Percentiles rank a stretch among this genome's conserved stretches.
Evolutionary conservation across 2,329 filamentous ascomycete species (phyloP).

Genomic region (Sporothrix dimorphospora): DNA sequence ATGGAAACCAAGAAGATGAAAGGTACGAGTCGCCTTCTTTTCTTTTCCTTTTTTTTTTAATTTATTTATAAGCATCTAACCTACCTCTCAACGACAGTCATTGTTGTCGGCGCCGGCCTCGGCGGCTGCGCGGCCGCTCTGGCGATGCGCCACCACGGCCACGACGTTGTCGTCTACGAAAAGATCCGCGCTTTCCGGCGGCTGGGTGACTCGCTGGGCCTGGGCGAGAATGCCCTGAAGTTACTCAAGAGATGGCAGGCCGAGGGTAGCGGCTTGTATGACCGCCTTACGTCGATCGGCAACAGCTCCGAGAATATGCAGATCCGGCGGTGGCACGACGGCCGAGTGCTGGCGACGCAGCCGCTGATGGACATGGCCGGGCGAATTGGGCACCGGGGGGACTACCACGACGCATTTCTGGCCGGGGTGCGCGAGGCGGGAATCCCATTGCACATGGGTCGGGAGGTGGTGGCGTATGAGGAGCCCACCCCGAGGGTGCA

Average conservation of each 20-base stretch:
- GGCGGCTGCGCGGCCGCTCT: slow-evolving; percentile 54
- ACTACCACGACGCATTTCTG: slow-evolving; percentile 50
- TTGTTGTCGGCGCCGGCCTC: slow-evolving; percentile 54
- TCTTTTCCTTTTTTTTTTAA: background rate
- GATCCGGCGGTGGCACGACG: slow-evolving; percentile 52
- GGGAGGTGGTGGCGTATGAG: slow-evolving; percentile 45
- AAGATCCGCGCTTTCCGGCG: slow-evolving; percentile 48
- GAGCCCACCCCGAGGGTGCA: slow-evolving; percentile 36
- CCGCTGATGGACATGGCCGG: slow-evolving; percentile 56
- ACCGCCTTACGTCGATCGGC: slow-evolving; percentile 48
- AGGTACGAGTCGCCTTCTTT: background rate
- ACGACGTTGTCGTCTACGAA: slow-evolving; percentile 49
- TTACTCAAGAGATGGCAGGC: slow-evolving; percentile 51
- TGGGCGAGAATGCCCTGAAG: slow-evolving; percentile 52
- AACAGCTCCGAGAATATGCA: slow-evolving; percentile 53
- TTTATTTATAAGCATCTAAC: background rate
- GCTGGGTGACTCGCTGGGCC: slow-evolving; percentile 50
- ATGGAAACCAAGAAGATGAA: slow-evolving; percentile 7
- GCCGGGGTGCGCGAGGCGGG: slow-evolving; percentile 45
- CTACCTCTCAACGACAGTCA: slow-evolving; percentile 39
- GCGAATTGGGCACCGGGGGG: slow-evolving; percentile 50
- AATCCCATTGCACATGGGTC: slow-evolving; percentile 47
- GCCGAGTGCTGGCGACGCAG: slow-evolving; percentile 51
- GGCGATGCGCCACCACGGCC: slow-evolving; percentile 51
- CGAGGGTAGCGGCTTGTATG: slow-evolving; percentile 37